Evolutionary conservation across 2,329 filamentous ascomycete genomes (phyloP), one percentile per base, ranked within the genome.

Genomic region (Stromatinia cepivora): DNA sequence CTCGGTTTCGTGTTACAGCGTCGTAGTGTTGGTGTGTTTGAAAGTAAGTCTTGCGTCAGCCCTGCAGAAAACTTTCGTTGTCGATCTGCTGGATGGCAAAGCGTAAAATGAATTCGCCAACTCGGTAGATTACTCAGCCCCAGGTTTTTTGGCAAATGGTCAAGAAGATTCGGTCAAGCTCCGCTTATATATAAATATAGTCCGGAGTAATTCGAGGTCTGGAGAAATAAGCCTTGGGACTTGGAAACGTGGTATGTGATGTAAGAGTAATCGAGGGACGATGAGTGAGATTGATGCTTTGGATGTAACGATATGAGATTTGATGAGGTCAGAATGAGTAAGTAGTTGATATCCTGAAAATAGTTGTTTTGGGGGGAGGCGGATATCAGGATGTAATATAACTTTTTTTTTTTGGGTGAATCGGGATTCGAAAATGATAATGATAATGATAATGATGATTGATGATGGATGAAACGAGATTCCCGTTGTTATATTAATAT

Each of bases 21-120:
- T 28, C 20, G 31, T 53, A 13, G 53, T 45, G 20, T 31, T 31
- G 42, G 59, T 48, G n/a, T n/a, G 53, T 54, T 34, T 42, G 4
- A 15, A 31, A 22, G 54, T 67, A 67, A 67, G 65, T 67, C 64
- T 63, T 59, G 39, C 64, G 64, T 66, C 64, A 66, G 64, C 64
- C 53, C 65, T 67, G 65, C 54, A 61, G 45, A 39, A 36, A 42
- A 42, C 13, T 36, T 61, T 50, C 53, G 54, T 67, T 67, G 48
- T 67, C 45, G 65, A 39, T 59, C 48, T 67, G 45, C 22, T 59
- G 36, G 17, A 61, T 61, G 58, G 42, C 39, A 59, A 45, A 63
- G 31, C 54, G 54, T 57, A 31, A 34, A 36, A 36, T n/a, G 48
- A 13, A 36, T 57, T 57, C 54, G 54, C 31, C 45, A 50, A 7